phyloP scores from a whole-genome alignment of 116 monocot species.

The Phalaenopsis hybrid region DNA sequence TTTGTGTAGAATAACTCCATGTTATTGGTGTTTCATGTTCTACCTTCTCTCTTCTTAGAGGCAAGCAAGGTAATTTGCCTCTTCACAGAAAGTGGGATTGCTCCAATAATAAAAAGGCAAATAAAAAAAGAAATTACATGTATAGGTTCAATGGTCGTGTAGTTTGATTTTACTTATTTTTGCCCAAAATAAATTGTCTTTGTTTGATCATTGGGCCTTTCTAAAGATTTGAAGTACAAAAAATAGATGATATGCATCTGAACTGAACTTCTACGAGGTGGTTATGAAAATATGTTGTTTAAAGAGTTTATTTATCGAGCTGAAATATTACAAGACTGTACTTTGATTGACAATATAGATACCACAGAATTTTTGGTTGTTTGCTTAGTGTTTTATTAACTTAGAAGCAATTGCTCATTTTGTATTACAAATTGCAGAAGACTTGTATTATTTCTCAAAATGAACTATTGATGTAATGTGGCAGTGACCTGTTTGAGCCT shows the following conservation, averaged over 20 bases:
- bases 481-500: no score
- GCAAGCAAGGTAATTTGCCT: background rate
- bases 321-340: background rate
- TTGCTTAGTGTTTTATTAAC: no score
- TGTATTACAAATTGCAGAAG: background rate
- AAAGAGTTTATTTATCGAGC: background rate
- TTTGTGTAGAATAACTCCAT: background rate
- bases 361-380: background rate
- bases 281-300: background rate
- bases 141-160: no score
- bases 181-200: background rate
- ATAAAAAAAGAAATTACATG: no score
- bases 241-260: background rate
- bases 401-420: background rate
- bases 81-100: no score
- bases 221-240: background rate
- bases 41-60: background rate
- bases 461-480: no score
- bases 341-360: background rate
- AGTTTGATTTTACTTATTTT: background rate
- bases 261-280: background rate
- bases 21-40: background rate
- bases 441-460: background rate
- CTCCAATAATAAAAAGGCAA: no score
- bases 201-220: background rate